Percentiles rank a stretch among this genome's conserved stretches.
phyloP scores from a whole-genome alignment of 2,329 filamentous ascomycete genomes.

The Epichloe festucae region DNA sequence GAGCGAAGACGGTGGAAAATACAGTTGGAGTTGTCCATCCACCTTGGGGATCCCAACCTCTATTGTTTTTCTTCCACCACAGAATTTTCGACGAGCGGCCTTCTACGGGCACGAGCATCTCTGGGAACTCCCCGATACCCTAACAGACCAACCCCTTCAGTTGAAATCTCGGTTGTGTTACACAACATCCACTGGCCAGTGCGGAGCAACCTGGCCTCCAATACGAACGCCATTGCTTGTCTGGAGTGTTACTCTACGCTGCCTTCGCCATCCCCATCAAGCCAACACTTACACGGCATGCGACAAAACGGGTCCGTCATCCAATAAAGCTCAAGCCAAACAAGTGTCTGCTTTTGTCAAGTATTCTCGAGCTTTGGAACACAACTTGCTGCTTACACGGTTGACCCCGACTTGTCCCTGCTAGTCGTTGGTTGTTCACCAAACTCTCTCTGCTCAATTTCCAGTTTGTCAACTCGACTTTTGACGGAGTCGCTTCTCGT shows the following conservation, averaged over 20 bases:
- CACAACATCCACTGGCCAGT: conserved; percentile 1
- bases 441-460: not conserved
- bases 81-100: not conserved
- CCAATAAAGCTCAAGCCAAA: not conserved
- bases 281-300: conserved; percentile 11
- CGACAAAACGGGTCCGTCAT: conserved; percentile 7
- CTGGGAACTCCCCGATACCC: not conserved
- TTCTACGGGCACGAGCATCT: not conserved
- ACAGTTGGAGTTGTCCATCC: not conserved
- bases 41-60: not conserved
- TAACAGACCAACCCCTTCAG: not conserved
- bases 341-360: not conserved
- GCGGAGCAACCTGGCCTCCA: not conserved
- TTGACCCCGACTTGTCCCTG: not conserved
- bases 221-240: not conserved
- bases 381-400: not conserved
- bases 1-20: not conserved
- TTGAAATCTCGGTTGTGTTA: conserved; percentile 1
- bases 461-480: not conserved
- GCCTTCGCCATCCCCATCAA: not conserved
- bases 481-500: not conserved
- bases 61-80: not conserved
- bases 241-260: not conserved
- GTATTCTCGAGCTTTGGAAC: not conserved
- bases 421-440: not conserved